Base-by-base conservation (phyloP, 148 eudicot genomes). In the Hydrangea macrophylla region DNA sequence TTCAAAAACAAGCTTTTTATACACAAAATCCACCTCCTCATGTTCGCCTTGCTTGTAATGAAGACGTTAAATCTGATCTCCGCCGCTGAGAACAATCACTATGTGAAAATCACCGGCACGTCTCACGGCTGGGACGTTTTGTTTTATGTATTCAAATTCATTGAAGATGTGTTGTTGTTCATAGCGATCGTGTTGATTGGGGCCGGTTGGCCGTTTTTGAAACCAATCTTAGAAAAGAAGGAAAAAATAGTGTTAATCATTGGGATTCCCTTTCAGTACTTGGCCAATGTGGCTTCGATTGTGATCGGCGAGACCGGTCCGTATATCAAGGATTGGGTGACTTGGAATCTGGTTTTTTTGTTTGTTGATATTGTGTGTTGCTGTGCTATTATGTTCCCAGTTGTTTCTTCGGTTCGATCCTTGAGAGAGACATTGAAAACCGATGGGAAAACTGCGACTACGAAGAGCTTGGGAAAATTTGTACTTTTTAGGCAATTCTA, bases 261-360 rank as follows among this genome's bases (percentile, higher is more conserved):
- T 66, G 98, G 90, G 68, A 87, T 94, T 40, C 98, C 98, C 0
- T 77, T 90, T 8, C 98, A 94, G 81, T 97, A 90, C 9, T 76
- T 90, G 53, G 97, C 98, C 6, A 94, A 94, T 64, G 39, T 94
- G 12, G 98, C 98, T 6, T 90, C 96, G 0, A 73, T 94, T 67
- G 98, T 94, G 73, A 94, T 94, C 58, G 97, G 97, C 12, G 97
- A 90, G 62, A 88, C 97, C 0, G 97, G 98, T 15, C 98, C 98
- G 0, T 93, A 86, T 75, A 93, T 93, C 51, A 90, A 83, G 85
- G 96, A 93, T 65, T 93, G 98, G 98, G 87, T 90, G 1, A 93
- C 96, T 7, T 93, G 98, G 98, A 93, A 93, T 27, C 96, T 90
- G 76, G 89, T 93, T 59, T 90, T 93, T 62, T 75, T 93, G 81